phyloP scores from a whole-genome alignment of 129 eudicot species.

The Helianthus tuberosus region DNA sequence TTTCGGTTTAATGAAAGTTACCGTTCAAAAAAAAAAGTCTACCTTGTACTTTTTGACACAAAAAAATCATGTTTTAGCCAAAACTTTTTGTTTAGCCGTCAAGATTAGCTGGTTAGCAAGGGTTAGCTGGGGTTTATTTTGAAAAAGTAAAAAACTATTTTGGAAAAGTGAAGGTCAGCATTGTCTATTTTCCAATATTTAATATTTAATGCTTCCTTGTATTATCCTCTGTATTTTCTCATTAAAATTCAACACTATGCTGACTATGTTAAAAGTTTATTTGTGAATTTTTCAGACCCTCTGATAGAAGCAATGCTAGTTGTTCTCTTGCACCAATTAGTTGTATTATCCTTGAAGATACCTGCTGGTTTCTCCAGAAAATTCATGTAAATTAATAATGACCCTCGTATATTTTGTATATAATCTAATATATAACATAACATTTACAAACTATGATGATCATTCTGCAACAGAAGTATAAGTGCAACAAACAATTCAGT shows the following conservation, averaged over 20 bases:
- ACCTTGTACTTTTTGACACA: too few relatives aligned
- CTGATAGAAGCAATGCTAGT: neutral
- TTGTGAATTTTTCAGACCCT: neutral
- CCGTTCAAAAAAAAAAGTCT: too few relatives aligned
- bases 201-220: too few relatives aligned
- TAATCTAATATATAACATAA: conserved; percentile 1
- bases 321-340: neutral
- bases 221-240: too few relatives aligned
- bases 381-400: neutral
- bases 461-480: neutral
- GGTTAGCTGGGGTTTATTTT: too few relatives aligned
- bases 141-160: too few relatives aligned
- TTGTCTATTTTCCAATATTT: too few relatives aligned
- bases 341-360: neutral
- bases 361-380: neutral
- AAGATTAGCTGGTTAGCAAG: too few relatives aligned
- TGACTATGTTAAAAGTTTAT: neutral
- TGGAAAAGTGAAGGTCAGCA: too few relatives aligned
- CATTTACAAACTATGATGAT: neutral
- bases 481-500: neutral
- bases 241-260: neutral
- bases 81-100: too few relatives aligned
- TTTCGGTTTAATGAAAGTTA: too few relatives aligned
- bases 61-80: too few relatives aligned
- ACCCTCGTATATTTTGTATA: neutral